Evolutionary conservation across 352 stramenopile genomes (phyloP), one percentile per base, ranked within the genome.

Genomic region (Pythium coloratum): DNA sequence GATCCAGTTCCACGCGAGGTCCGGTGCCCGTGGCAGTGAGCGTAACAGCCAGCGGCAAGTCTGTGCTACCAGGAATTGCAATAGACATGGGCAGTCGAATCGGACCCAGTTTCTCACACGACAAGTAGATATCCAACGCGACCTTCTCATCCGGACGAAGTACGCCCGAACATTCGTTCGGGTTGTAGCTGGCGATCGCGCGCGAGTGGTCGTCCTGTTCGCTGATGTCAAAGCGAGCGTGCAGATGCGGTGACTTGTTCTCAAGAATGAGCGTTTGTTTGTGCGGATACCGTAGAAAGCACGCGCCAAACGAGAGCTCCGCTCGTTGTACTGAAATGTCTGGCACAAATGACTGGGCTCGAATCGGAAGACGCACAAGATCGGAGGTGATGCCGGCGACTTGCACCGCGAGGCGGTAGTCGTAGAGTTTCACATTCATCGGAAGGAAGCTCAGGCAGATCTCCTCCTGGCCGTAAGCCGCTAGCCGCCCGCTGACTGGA

Each of bases 221-320:
- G 0, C 75, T 66, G 36, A 98, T 91, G 53, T 97, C 82, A 69
- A 96, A 99, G 34, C 90, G 78, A 0, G 89, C 94, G 13, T 77
- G 77, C 36, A 98, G 64, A 34, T 91, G 73, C 0, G 71, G 40
- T 7, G 85, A 95, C 30, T 81, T 89, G 76, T 99, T 99, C 55
- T 94, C 80, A 18, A 99, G 63, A 13, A 84, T 63, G 2, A 99
- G 72, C 38, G 82, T 88, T 59, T 92, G 73, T 30, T 84, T 87
- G 81, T 98, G 97, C 0, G 94, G 87, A 72, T 98, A 98, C 2
- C 94, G 83, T 16, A 99, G 70, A 62, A 96, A 99, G 56, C 90
- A 96, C 32, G 84, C 71, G 2, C 90, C 95, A 63, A 97, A 99
- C 50, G 97, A 77, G 3, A 98, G 62, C 55, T 97, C 89, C 4